Evolutionary conservation across 768 basidiomycete genomes (phyloP), one percentile per base, ranked within the genome.

Genomic region (Boletus rex-veris): DNA sequence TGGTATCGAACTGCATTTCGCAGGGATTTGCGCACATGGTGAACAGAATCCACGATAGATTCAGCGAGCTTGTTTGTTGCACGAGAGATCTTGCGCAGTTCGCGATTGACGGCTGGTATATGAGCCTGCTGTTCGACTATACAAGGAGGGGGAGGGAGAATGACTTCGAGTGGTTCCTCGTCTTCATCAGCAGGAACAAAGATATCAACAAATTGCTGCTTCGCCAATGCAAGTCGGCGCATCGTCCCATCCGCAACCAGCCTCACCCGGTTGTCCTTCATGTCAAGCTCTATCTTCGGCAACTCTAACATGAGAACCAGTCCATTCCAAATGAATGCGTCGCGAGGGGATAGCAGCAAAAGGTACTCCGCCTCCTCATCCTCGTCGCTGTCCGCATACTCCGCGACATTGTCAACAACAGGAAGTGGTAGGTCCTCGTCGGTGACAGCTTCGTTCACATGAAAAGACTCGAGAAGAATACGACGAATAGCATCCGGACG

Each of bases 301-400:
- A 95, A 73, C 50, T 83, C 80, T 33, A 92, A 74, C 63, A 92
- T 79, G 71, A 94, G 79, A 45, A 97, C 88, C 33, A 85, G 77
- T 8, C 96, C 96, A 50, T 88, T 89, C 96, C 96, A 99, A 30
- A 93, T 75, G 74, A 97, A 99, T 48, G 84, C 84, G 11, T 79
- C 83, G 21, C 85, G 80, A 21, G 97, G 94, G 19, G 96, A 91
- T 45, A 98, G 73, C 36, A 97, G 70, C 45, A 99, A 79, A 31
- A 99, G 73, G 67, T 98, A 98, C 49, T 83, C 80, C 15, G 78
- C 77, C 28, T 82, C 82, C 10, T 74, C 75, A 24, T 85, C 82
- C 38, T 81, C 77, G 36, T 83, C 81, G 40, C 78, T 75, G 15
- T 80, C 74, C 31, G 58, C 51, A 52, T 76, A 71, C 51, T 76